Percentiles rank a stretch among this genome's conserved stretches.
phyloP scores from a whole-genome alignment of 768 basidiomycete genomes.

The Leccinum uliginosum region DNA sequence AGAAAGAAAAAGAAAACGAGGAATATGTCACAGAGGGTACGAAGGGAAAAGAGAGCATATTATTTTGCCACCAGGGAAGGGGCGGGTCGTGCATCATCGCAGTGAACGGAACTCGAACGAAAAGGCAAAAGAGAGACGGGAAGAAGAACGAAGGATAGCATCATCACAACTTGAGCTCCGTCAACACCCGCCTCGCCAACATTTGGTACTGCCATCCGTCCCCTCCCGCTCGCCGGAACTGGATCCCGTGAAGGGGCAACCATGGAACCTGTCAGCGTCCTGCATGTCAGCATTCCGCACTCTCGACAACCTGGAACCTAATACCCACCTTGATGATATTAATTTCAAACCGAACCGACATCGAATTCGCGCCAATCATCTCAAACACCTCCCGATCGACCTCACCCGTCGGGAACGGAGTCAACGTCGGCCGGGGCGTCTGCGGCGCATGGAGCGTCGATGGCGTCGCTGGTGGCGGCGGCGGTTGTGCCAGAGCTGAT shows the following conservation, averaged over 20 bases:
- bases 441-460: constrained; percentile 12
- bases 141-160: not conserved
- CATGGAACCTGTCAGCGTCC: constrained; percentile 67
- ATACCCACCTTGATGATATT: constrained; percentile 88
- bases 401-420: constrained; percentile 61
- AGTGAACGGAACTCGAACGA: not conserved
- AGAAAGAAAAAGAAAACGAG: not conserved
- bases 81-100: not conserved
- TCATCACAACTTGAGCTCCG: constrained; percentile 77
- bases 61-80: not conserved
- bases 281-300: not conserved
- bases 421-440: constrained; percentile 37
- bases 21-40: not conserved
- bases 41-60: not conserved
- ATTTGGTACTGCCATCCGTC: constrained; percentile 98
- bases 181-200: constrained; percentile 83
- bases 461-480: constrained; percentile 1
- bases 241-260: constrained; percentile 90
- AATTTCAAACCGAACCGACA: constrained; percentile 95
- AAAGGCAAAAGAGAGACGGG: not conserved
- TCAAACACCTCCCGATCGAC: constrained; percentile 69
- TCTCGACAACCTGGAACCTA: not conserved
- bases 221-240: constrained; percentile 86
- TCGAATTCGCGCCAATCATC: constrained; percentile 64
- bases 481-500: not conserved